Evolutionary conservation across 371 early-diverging fungal species (phyloP).

Genomic region (Encephalitozoon hellem): DNA sequence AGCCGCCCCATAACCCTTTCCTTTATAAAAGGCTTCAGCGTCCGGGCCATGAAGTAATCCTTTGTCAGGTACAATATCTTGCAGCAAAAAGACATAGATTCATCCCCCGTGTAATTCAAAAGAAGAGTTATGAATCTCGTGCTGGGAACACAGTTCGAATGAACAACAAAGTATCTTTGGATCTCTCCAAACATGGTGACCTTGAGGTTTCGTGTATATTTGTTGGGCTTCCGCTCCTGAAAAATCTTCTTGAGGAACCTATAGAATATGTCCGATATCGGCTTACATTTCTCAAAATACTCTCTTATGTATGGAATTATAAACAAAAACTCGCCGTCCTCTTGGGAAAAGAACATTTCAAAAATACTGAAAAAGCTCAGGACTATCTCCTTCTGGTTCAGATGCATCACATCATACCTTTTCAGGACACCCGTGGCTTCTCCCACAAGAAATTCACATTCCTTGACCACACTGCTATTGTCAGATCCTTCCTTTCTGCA

Average conservation of each 20-base stretch:
- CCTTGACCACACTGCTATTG: neutral
- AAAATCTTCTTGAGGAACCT: neutral
- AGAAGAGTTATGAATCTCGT: neutral
- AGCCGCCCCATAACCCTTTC: neutral
- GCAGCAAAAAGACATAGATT: neutral
- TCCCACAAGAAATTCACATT: neutral
- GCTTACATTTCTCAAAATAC: constrained; percentile 22
- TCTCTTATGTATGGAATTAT: neutral
- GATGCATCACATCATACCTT: neutral
- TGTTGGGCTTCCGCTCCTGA: neutral
- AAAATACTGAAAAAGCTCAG: neutral
- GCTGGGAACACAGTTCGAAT: neutral
- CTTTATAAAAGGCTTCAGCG: neutral
- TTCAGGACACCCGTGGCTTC: neutral
- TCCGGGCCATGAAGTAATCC: neutral
- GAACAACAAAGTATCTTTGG: neutral
- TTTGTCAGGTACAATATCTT: neutral
- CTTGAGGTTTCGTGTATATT: neutral
- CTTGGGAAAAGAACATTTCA: neutral
- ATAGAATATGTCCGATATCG: constrained; percentile 1
- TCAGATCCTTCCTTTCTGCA: neutral
- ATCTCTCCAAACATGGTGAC: neutral
- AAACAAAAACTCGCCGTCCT: neutral
- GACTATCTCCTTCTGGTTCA: constrained; percentile 7
- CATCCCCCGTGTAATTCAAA: neutral